phyloP scores from a whole-genome alignment of 805 yeast genomes.

The Wickerhamiella allomyrinae region DNA sequence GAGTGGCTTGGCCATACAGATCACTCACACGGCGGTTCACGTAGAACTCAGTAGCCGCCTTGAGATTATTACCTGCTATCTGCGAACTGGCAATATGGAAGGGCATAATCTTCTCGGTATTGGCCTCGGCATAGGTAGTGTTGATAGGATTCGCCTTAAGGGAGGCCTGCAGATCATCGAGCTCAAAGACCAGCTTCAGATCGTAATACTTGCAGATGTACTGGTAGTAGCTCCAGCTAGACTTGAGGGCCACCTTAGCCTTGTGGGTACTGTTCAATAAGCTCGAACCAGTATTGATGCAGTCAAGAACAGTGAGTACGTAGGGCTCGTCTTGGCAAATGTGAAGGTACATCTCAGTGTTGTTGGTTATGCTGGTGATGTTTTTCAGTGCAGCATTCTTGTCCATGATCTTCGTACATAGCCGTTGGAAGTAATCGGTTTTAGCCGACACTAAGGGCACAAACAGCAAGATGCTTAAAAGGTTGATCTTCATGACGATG shows the following conservation, averaged over 20 bases:
- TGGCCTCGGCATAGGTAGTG: background rate
- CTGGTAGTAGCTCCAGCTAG: background rate
- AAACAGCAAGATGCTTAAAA: background rate
- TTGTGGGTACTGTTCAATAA: background rate
- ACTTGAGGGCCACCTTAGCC: background rate
- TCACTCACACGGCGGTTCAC: background rate
- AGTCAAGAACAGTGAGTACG: background rate
- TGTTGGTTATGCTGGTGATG: background rate
- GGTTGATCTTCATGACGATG: background rate
- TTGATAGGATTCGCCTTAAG: background rate
- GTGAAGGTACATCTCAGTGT: background rate
- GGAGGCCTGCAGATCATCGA: background rate
- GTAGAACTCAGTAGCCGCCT: background rate
- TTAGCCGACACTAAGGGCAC: background rate
- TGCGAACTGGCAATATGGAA: background rate
- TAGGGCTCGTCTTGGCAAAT: background rate
- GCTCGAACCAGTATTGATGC: background rate
- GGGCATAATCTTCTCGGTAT: background rate
- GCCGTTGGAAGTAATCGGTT: background rate
- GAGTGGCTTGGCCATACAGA: slow-evolving; percentile 4
- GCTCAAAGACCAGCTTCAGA: background rate
- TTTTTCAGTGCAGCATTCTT: background rate
- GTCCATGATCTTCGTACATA: background rate
- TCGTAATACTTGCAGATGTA: background rate
- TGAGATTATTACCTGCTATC: background rate